Evolutionary conservation across 1,284 basidiomycete species (phyloP).

Genomic region (Phaffia rhodozyma): DNA sequence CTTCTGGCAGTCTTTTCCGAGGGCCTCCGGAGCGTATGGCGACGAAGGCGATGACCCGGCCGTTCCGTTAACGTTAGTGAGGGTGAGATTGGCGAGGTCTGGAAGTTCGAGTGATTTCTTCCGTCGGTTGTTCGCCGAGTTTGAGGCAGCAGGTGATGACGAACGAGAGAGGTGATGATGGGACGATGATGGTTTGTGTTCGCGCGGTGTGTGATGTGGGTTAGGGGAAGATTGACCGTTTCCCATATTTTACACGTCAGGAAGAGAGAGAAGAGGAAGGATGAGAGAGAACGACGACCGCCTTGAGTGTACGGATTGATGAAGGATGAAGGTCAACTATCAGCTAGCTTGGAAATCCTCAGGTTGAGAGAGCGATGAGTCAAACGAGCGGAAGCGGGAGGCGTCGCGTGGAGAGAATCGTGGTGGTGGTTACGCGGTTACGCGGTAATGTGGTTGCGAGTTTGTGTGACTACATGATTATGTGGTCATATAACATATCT

Average conservation of each 20-base stretch:
- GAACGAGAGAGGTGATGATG: background rate
- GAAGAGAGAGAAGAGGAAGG: background rate
- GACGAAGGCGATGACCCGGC: background rate
- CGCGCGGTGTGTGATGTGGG: background rate
- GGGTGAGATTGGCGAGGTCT: slow-evolving; percentile 10
- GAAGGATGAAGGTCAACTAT: too few relatives aligned
- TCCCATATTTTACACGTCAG: slow-evolving; percentile 5
- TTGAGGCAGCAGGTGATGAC: slow-evolving; percentile 2
- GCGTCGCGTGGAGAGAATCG: too few relatives aligned
- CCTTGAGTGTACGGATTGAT: too few relatives aligned
- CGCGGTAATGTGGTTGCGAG: too few relatives aligned
- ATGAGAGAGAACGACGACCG: too few relatives aligned
- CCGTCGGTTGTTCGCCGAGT: background rate
- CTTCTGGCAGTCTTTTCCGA: background rate
- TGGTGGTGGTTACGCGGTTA: too few relatives aligned
- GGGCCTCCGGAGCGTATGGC: background rate
- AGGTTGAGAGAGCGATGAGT: too few relatives aligned
- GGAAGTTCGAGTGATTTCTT: slow-evolving; percentile 19
- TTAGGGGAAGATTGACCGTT: slow-evolving; percentile 17
- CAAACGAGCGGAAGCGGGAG: too few relatives aligned
- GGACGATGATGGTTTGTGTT: background rate
- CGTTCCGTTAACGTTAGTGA: slow-evolving; percentile 5
- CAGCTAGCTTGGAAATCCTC: too few relatives aligned
- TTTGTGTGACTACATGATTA: too few relatives aligned
- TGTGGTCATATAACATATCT: too few relatives aligned